Percentiles rank a stretch among this genome's conserved stretches.
phyloP scores from a whole-genome alignment of 805 yeast species.

The Clavispora fructus region DNA sequence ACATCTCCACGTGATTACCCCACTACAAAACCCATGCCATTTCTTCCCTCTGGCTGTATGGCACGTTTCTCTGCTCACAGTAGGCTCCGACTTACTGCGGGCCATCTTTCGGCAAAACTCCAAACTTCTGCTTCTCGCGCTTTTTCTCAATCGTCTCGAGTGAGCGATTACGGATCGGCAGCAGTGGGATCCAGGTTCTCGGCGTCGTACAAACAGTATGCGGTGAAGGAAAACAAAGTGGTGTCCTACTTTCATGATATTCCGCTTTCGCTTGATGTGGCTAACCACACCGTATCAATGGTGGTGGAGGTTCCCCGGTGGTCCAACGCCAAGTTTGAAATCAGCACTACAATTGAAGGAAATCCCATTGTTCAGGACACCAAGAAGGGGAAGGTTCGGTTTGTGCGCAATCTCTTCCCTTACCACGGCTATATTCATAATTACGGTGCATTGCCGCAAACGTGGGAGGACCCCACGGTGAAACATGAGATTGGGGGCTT shows the following conservation, averaged over 20 bases:
- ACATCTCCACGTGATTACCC: neutral
- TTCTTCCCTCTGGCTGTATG: neutral
- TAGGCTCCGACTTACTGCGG: constrained; percentile 7
- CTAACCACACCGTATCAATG: constrained; percentile 49
- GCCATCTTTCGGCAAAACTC: neutral
- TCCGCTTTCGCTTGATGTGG: constrained; percentile 47
- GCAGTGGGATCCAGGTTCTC: constrained; percentile 31
- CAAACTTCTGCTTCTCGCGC: neutral
- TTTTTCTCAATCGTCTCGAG: neutral
- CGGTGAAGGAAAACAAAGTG: constrained; percentile 33
- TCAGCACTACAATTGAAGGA: constrained; percentile 73
- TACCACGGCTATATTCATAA: constrained; percentile 98
- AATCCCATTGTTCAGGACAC: constrained; percentile 97
- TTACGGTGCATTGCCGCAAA: constrained; percentile 98
- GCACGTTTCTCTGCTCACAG: constrained; percentile 3
- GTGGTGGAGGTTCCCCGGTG: constrained; percentile 98
- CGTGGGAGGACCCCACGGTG: constrained; percentile 74
- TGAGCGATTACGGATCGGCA: neutral
- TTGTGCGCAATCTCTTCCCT: constrained; percentile 96
- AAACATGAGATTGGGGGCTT: constrained; percentile 40
- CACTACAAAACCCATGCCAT: neutral
- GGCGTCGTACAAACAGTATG: constrained; percentile 39
- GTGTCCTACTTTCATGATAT: constrained; percentile 72
- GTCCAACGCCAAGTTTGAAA: constrained; percentile 96
- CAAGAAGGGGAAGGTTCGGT: constrained; percentile 94